Conservation (phyloP, 2,329 filamentous ascomycete genomes). For the Massarina eburnea region DNA sequence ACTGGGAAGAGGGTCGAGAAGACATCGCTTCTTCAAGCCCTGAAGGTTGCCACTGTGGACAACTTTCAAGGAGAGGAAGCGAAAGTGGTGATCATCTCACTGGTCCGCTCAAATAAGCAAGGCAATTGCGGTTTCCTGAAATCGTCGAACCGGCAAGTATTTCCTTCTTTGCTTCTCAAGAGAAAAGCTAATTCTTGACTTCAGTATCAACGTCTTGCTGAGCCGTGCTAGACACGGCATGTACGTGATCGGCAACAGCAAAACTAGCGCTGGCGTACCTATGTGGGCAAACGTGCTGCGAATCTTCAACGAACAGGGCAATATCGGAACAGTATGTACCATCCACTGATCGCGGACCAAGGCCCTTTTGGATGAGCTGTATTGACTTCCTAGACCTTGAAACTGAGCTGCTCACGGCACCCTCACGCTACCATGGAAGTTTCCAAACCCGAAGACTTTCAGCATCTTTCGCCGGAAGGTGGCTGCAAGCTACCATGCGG, state of each 20-base stretch:
- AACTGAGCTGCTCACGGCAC: conserved; percentile 33
- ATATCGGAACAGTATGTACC: conserved; percentile 13
- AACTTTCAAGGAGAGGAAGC: conserved; percentile 80
- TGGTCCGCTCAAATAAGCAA: conserved; percentile 68
- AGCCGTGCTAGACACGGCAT: conserved; percentile 69
- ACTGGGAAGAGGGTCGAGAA: conserved; percentile 15
- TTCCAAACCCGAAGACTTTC: conserved; percentile 31
- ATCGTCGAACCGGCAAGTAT: conserved; percentile 57
- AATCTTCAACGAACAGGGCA: conserved; percentile 47
- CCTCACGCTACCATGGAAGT: conserved; percentile 22
- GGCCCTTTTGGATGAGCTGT: no score
- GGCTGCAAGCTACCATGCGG: conserved; percentile 30
- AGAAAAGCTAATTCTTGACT: not conserved
- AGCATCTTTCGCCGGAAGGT: conserved; percentile 30
- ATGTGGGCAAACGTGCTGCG: conserved; percentile 67
- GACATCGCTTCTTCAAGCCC: conserved; percentile 21
- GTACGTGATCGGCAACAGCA: conserved; percentile 68
- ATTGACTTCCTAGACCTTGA: conserved; percentile 5
- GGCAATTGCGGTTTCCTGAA: conserved; percentile 65
- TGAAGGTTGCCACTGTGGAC: conserved; percentile 64
- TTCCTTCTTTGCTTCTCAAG: not conserved
- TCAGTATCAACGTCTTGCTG: conserved; percentile 67
- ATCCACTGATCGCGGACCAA: no score
- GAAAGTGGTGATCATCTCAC: conserved; percentile 68
- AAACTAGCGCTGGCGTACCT: conserved; percentile 56